Percentiles rank a stretch among this genome's conserved stretches.
phyloP scores from a whole-genome alignment of 1,139 yeast species.

The Pichia sp. region DNA sequence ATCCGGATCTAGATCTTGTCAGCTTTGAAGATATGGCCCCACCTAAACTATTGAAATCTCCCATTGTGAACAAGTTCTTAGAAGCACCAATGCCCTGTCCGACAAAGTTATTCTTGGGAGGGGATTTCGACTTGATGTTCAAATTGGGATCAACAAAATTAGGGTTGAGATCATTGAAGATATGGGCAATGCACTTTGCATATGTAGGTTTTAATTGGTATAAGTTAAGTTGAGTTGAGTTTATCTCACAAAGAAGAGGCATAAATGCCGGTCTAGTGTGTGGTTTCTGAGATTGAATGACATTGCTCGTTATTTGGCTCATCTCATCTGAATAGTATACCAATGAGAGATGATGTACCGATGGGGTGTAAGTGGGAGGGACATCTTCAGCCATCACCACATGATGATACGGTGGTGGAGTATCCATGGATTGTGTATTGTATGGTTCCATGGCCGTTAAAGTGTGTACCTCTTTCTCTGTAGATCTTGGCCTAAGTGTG shows the following conservation, averaged over 20 bases:
- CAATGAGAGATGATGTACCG: conserved; percentile 15
- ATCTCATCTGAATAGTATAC: conserved; percentile 11
- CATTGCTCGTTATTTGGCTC: too few relatives aligned
- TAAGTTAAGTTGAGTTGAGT: conserved; percentile 25
- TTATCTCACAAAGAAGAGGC: conserved; percentile 24
- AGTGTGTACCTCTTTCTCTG: too few relatives aligned
- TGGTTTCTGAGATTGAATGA: not conserved
- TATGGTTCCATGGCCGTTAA: too few relatives aligned
- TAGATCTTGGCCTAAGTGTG: too few relatives aligned
- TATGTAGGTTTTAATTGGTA: conserved; percentile 14
- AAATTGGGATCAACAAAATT: conserved; percentile 22
- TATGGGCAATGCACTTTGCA: conserved; percentile 13
- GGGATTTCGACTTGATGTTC: conserved; percentile 17
- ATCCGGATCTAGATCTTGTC: too few relatives aligned
- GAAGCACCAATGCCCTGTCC: conserved; percentile 11
- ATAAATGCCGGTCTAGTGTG: too few relatives aligned
- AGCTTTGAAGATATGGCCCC: too few relatives aligned
- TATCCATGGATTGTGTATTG: too few relatives aligned
- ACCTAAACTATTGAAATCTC: conserved; percentile 1
- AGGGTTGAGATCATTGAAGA: conserved; percentile 18
- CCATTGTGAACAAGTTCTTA: conserved; percentile 2
- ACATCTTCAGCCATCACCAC: not conserved
- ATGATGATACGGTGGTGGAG: too few relatives aligned
- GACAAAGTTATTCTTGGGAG: conserved; percentile 1
- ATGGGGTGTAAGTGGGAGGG: conserved; percentile 17